phyloP scores from a whole-genome alignment of 495 filamentous ascomycete genomes.

The Viridothelium virens region DNA sequence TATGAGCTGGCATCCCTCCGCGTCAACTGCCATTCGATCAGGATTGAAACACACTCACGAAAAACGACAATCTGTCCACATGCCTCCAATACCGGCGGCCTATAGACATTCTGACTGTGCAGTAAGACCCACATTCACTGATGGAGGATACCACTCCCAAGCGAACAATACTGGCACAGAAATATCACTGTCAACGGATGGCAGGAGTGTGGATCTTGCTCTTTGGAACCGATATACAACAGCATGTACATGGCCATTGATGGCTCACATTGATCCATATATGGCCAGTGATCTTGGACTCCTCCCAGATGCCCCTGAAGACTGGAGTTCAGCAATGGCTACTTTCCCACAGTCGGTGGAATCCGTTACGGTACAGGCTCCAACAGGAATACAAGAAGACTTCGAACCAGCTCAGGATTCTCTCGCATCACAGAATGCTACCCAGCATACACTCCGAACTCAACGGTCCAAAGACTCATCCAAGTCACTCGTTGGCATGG shows the following conservation, averaged over 20 bases:
- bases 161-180: neutral
- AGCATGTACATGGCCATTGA: neutral
- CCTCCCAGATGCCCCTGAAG: neutral
- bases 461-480: conserved; percentile 5
- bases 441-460: neutral
- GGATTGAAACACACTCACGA: neutral
- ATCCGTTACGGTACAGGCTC: neutral
- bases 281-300: neutral
- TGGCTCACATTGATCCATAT: neutral
- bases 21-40: neutral
- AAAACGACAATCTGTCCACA: neutral
- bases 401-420: neutral
- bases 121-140: neutral
- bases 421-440: neutral
- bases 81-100: neutral
- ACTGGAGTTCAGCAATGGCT: neutral
- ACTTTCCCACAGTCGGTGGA: neutral
- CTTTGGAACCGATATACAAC: conserved; percentile 1
- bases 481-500: conserved; percentile 72
- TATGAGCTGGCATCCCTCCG: conserved; percentile 15
- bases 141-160: neutral
- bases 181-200: neutral
- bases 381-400: neutral
- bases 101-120: neutral
- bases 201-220: neutral